A percentile compares a stretch with the other conserved stretches of the same genome.
Evolutionary conservation across 495 filamentous ascomycete species (phyloP).

Genomic region (Amniculicola lignicola): DNA sequence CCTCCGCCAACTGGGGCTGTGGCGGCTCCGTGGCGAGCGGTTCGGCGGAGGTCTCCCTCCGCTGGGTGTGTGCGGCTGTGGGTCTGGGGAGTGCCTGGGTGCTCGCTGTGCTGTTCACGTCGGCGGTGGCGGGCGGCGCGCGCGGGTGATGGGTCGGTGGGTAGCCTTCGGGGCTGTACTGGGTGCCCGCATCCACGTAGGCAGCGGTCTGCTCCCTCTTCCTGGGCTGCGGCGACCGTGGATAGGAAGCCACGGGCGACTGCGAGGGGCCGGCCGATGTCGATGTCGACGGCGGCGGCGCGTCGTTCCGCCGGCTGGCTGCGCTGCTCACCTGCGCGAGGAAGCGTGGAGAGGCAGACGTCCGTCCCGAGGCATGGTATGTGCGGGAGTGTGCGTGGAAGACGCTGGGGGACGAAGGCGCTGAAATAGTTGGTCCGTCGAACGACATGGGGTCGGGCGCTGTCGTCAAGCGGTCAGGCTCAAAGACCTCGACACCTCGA

Average conservation of each 20-base stretch:
- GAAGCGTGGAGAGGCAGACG: constrained; percentile 22
- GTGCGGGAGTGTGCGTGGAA: constrained; percentile 28
- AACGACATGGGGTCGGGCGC: constrained; percentile 27
- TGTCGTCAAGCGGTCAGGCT: no score
- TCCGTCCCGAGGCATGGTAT: constrained; percentile 26
- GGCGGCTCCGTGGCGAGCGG: constrained; percentile 29
- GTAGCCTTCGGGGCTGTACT: constrained; percentile 41
- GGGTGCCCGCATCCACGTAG: constrained; percentile 38
- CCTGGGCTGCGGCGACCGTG: constrained; percentile 23
- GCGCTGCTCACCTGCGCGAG: constrained; percentile 19
- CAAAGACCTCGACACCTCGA: no score
- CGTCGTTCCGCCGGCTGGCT: constrained; percentile 6
- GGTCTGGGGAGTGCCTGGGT: background rate
- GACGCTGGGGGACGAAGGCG: constrained; percentile 29
- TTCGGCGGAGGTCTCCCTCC: constrained; percentile 32
- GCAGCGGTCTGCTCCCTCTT: no score
- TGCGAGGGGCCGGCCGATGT: background rate
- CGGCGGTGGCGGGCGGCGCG: background rate
- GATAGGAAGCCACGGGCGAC: constrained; percentile 13
- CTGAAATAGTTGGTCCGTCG: constrained; percentile 31
- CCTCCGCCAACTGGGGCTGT: constrained; percentile 29
- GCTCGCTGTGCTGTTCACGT: background rate
- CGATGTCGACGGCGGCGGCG: background rate
- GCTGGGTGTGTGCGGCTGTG: constrained; percentile 12
- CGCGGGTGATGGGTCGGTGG: constrained; percentile 35